Conservation (phyloP, 2,329 filamentous ascomycete species). For the Elsinoe necatrix region DNA sequence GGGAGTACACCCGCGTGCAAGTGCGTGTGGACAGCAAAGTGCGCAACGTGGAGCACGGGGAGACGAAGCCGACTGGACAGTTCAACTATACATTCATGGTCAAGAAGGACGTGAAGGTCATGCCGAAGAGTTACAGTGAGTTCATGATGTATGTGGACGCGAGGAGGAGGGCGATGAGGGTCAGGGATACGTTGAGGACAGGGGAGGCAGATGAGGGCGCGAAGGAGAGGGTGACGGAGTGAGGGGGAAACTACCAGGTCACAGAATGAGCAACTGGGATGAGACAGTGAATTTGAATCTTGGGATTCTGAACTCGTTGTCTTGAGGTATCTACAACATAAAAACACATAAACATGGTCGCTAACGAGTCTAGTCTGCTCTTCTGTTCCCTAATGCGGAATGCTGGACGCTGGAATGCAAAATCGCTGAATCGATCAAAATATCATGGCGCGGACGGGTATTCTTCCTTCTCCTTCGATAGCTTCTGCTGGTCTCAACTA, state of each 20-base stretch:
- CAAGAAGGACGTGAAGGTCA: constrained; percentile 55
- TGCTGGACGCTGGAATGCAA: constrained; percentile 9
- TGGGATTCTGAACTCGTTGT: neutral
- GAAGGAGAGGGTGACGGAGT: constrained; percentile 27
- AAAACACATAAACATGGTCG: neutral
- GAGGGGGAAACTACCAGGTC: neutral
- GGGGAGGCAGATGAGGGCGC: constrained; percentile 25
- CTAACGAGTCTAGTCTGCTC: neutral
- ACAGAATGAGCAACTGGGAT: neutral
- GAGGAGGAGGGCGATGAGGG: constrained; percentile 46
- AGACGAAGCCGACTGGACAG: constrained; percentile 59
- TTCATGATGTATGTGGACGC: constrained; percentile 60
- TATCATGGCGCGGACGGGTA: neutral
- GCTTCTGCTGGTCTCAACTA: neutral
- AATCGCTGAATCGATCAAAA: constrained; percentile 4
- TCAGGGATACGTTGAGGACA: constrained; percentile 36
- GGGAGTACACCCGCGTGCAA: constrained; percentile 53
- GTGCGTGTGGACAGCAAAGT: constrained; percentile 65
- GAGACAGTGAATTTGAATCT: neutral
- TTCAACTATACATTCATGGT: constrained; percentile 70
- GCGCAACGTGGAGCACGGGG: constrained; percentile 61
- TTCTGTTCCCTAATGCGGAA: neutral
- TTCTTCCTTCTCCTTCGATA: neutral
- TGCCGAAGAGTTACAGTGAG: constrained; percentile 55
- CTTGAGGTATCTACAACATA: neutral